phyloP scores from a whole-genome alignment of 1,139 yeast species.

The Suhomyces ambrosiae region DNA sequence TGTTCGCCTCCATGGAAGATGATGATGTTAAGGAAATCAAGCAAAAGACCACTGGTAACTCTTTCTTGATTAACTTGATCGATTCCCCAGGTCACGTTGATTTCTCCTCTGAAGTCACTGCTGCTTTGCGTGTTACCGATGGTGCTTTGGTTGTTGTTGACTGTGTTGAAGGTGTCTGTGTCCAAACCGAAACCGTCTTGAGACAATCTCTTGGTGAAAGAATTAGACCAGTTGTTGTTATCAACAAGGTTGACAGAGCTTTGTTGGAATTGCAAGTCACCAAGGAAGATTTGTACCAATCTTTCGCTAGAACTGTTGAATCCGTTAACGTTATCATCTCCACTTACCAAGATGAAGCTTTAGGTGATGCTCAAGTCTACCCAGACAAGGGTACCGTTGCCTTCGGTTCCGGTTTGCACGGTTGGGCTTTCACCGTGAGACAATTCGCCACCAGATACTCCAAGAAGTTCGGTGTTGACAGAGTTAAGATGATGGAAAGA shows the following conservation, averaged over 20 bases:
- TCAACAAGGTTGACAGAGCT: constrained; percentile 99
- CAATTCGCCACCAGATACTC: constrained; percentile 98
- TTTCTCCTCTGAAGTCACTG: constrained; percentile 99
- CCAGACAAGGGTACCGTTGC: constrained; percentile 99
- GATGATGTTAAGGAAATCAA: constrained; percentile 93
- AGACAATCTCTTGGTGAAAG: constrained; percentile 99
- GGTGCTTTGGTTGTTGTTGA: constrained; percentile 99
- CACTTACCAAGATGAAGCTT: constrained; percentile 85
- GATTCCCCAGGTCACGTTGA: constrained; percentile 99
- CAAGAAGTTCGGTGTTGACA: constrained; percentile 99
- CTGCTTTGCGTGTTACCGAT: constrained; percentile 99
- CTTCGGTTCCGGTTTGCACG: constrained; percentile 99
- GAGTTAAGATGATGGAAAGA: constrained; percentile 96
- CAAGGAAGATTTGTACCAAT: constrained; percentile 98
- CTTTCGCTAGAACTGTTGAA: constrained; percentile 98
- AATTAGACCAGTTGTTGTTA: constrained; percentile 97
- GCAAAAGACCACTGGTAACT: constrained; percentile 93
- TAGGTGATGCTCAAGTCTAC: constrained; percentile 98
- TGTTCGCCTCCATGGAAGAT: constrained; percentile 85
- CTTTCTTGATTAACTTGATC: constrained; percentile 95
- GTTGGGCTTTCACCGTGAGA: constrained; percentile 99
- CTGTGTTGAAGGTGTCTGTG: constrained; percentile 99
- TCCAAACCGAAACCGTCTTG: constrained; percentile 99
- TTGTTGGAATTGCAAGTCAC: constrained; percentile 97
- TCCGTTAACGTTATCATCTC: constrained; percentile 98